phyloP scores from a whole-genome alignment of 192 early-diverging fungal species.

The Nowakowskiella sp. region DNA sequence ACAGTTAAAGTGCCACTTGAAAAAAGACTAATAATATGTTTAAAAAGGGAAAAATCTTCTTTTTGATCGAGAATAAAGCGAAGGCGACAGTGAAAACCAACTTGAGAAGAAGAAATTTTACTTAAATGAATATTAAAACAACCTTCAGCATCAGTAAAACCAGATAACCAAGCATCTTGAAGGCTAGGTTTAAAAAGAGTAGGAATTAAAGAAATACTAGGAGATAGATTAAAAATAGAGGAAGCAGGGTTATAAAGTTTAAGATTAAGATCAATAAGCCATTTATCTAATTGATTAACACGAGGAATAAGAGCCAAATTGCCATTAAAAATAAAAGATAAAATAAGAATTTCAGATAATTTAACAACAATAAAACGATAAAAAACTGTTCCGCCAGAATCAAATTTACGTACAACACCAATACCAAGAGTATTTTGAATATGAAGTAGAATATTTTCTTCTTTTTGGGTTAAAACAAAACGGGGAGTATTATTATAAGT shows the following conservation, averaged over 20 bases:
- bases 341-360: constrained; percentile 12
- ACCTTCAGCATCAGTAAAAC: constrained; percentile 45
- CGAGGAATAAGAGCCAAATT: constrained; percentile 30
- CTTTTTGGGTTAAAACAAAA: constrained; percentile 31
- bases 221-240: constrained; percentile 12
- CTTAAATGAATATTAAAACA: constrained; percentile 36
- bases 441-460: constrained; percentile 22
- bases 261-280: constrained; percentile 18
- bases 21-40: constrained; percentile 26
- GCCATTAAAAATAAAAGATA: constrained; percentile 32
- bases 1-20: constrained; percentile 18
- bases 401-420: constrained; percentile 21
- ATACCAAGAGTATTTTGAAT: constrained; percentile 22
- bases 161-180: constrained; percentile 28
- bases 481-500: constrained; percentile 16
- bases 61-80: constrained; percentile 40
- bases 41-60: constrained; percentile 26
- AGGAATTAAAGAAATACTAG: constrained; percentile 1
- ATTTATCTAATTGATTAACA: constrained; percentile 28
- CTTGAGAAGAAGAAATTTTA: constrained; percentile 10
- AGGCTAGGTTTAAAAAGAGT: constrained; percentile 16
- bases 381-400: too few relatives aligned
- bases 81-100: constrained; percentile 8
- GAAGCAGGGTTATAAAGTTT: constrained; percentile 9
- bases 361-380: constrained; percentile 26